Conservation (phyloP, 1,139 yeast genomes). For the Sugiyamaella grinbergsii region DNA sequence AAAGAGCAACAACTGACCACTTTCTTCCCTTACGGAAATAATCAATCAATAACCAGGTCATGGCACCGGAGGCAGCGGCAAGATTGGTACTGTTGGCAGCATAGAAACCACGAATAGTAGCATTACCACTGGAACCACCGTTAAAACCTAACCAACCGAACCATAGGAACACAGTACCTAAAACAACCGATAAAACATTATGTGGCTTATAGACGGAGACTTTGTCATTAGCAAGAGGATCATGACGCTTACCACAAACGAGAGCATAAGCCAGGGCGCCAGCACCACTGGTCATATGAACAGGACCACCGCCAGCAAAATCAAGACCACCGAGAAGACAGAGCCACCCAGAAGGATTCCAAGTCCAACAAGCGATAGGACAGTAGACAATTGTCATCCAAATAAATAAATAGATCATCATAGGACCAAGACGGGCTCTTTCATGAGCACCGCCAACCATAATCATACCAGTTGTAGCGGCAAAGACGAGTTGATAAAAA, state of each 20-base stretch:
- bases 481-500: slow-evolving; percentile 95
- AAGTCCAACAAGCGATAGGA: slow-evolving; percentile 97
- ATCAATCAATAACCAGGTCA: slow-evolving; percentile 92
- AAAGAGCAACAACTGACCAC: slow-evolving; percentile 94
- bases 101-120: slow-evolving; percentile 89
- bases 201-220: slow-evolving; percentile 84
- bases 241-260: slow-evolving; percentile 87
- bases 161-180: slow-evolving; percentile 94
- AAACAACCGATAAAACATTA: slow-evolving; percentile 66
- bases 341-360: slow-evolving; percentile 94
- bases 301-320: slow-evolving; percentile 99
- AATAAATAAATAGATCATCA: slow-evolving; percentile 88
- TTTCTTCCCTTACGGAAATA: slow-evolving; percentile 84
- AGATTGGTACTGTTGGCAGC: slow-evolving; percentile 89
- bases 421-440: slow-evolving; percentile 91
- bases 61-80: slow-evolving; percentile 90
- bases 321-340: slow-evolving; percentile 79
- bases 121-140: slow-evolving; percentile 95
- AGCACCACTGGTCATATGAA: slow-evolving; percentile 90
- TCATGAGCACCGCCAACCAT: slow-evolving; percentile 98
- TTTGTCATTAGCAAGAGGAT: slow-evolving; percentile 56
- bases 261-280: slow-evolving; percentile 94
- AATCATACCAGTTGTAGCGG: slow-evolving; percentile 85
- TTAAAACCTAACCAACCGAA: slow-evolving; percentile 99
- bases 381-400: slow-evolving; percentile 96